A percentile compares a stretch with the other conserved stretches of the same genome.
These are phyloP conservation scores for Mrakia frigida DNA, from an alignment of 768 basidiomycete species.

Conservation along the genomic window DNA sequence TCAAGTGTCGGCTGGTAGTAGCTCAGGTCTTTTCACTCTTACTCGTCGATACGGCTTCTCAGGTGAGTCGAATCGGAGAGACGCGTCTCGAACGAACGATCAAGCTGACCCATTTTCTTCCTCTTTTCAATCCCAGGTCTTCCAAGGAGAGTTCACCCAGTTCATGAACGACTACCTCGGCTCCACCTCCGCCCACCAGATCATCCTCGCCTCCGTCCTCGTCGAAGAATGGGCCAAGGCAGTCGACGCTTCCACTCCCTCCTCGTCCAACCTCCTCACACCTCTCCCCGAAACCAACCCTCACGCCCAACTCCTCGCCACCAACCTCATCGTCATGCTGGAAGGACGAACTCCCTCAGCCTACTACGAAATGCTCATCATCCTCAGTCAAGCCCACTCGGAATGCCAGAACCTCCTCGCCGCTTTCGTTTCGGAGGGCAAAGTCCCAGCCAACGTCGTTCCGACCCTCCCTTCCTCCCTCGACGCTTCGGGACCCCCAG, in stretches of 20 bases:
- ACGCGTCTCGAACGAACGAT: background rate
- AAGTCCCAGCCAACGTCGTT: constrained; percentile 68
- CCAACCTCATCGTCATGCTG: constrained; percentile 65
- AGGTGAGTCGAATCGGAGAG: constrained; percentile 10
- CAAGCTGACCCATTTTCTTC: background rate
- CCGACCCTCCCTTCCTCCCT: constrained; percentile 59
- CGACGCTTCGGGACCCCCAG: constrained; percentile 48
- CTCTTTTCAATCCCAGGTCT: background rate
- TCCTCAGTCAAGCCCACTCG: constrained; percentile 68
- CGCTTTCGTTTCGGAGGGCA: constrained; percentile 79
- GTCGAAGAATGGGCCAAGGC: constrained; percentile 82
- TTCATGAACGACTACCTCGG: constrained; percentile 73
- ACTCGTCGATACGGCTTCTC: constrained; percentile 49
- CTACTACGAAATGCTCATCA: constrained; percentile 85
- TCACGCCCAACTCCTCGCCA: constrained; percentile 63
- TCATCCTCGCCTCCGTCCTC: constrained; percentile 74
- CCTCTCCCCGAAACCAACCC: constrained; percentile 55
- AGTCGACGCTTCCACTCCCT: constrained; percentile 2
- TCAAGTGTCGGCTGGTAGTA: constrained; percentile 72
- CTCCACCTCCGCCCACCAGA: constrained; percentile 87
- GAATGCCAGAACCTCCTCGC: constrained; percentile 77
- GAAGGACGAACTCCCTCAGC: constrained; percentile 68
- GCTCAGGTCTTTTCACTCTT: constrained; percentile 66
- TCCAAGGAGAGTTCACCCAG: constrained; percentile 55
- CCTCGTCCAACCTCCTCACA: constrained; percentile 24